Conservation (phyloP, 176 grass and related monocot species). For the Urochloa ruziziensis region DNA sequence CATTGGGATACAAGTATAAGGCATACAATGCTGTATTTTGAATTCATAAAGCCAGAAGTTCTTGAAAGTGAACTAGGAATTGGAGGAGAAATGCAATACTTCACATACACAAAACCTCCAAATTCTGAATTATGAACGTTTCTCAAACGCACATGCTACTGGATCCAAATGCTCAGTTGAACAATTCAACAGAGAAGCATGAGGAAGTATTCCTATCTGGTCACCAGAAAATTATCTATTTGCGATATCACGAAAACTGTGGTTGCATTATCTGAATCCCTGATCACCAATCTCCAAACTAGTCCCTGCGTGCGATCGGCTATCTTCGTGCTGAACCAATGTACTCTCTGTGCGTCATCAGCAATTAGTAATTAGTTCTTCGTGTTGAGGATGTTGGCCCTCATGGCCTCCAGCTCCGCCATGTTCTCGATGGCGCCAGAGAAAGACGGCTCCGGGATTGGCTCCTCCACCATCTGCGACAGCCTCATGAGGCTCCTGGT, state of each 20-base stretch:
- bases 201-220: neutral
- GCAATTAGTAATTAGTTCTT: conserved; percentile 34
- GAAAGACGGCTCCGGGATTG: conserved; percentile 52
- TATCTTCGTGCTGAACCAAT: neutral
- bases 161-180: neutral
- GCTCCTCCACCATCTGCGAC: conserved; percentile 54
- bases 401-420: conserved; percentile 66
- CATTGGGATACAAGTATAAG: neutral
- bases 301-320: neutral
- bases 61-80: neutral
- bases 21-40: neutral
- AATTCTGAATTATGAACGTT: neutral
- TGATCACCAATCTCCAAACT: neutral
- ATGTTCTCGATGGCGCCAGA: conserved; percentile 40
- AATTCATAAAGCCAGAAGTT: neutral
- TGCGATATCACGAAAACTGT: neutral
- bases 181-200: neutral
- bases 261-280: neutral
- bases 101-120: neutral
- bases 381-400: conserved; percentile 40
- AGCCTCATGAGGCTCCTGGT: conserved; percentile 64
- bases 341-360: neutral
- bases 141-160: neutral
- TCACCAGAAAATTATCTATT: neutral
- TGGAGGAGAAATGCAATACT: neutral